Evolutionary conservation across 2,329 filamentous ascomycete genomes (phyloP).

Genomic region (Penicillium capsulatum): DNA sequence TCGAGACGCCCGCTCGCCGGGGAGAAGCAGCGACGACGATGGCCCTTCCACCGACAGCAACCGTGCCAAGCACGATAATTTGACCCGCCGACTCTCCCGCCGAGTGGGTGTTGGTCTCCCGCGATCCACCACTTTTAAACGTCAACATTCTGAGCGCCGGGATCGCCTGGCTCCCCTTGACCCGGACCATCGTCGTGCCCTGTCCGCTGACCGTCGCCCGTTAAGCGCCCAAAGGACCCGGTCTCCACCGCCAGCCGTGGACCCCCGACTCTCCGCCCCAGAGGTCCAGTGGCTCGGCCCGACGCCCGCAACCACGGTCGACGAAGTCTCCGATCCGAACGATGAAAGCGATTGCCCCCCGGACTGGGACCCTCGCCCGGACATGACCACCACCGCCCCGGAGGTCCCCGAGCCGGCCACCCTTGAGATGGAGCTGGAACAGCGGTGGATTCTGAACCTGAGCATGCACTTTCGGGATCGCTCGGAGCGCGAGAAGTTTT

Average conservation of each 20-base stretch:
- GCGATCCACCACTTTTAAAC: conserved; percentile 71
- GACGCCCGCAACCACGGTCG: conserved; percentile 31
- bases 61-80: conserved; percentile 26
- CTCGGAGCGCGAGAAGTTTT: conserved; percentile 93
- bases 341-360: conserved; percentile 27
- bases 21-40: conserved; percentile 16
- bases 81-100: conserved; percentile 37
- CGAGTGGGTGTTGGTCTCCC: conserved; percentile 72
- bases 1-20: conserved; percentile 23
- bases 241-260: conserved; percentile 39
- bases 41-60: conserved; percentile 17
- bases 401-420: conserved; percentile 23
- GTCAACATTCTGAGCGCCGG: conserved; percentile 76
- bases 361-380: conserved; percentile 28
- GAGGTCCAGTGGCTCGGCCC: conserved; percentile 39
- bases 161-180: conserved; percentile 66
- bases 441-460: conserved; percentile 90
- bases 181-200: conserved; percentile 61
- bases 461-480: conserved; percentile 97
- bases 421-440: conserved; percentile 77
- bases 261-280: conserved; percentile 40
- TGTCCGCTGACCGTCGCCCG: conserved; percentile 53
- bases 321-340: conserved; percentile 29
- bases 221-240: conserved; percentile 43
- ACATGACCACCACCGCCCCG: conserved; percentile 23